These are phyloP conservation scores for Jacaranda mimosifolia DNA, from an alignment of 257 asterid genomes.

Conservation along the genomic window DNA sequence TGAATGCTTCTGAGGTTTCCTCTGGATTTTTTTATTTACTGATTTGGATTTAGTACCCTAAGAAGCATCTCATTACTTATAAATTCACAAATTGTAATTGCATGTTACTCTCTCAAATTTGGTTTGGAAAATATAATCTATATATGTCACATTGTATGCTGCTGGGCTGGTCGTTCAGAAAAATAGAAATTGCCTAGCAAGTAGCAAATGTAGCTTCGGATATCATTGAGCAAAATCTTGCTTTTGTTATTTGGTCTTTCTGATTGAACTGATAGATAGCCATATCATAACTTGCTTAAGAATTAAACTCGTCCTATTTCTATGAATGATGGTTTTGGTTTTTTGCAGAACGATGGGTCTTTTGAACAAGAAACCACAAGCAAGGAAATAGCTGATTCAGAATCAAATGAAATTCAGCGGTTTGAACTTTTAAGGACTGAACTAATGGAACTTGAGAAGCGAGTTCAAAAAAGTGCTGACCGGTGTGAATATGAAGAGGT, in stretches of 20 bases:
- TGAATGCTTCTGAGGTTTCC: conserved; percentile 22
- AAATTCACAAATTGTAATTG: conserved; percentile 12
- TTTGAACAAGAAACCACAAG: conserved; percentile 52
- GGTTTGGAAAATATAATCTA: conserved; percentile 27
- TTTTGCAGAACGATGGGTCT: conserved; percentile 57
- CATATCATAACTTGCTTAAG: neutral
- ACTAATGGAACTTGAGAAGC: conserved; percentile 88
- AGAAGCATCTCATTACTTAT: neutral
- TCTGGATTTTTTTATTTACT: conserved; percentile 24
- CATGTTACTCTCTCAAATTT: conserved; percentile 20
- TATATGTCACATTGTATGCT: neutral
- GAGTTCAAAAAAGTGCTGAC: conserved; percentile 85
- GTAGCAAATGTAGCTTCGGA: conserved; percentile 9
- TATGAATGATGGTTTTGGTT: conserved; percentile 19
- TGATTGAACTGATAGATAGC: conserved; percentile 2
- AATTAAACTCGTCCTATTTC: neutral
- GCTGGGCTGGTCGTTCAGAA: conserved; percentile 19
- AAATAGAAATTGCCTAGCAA: conserved; percentile 8
- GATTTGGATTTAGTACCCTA: conserved; percentile 13
- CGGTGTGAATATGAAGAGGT: conserved; percentile 73
- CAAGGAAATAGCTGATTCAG: conserved; percentile 53
- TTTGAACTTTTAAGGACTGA: conserved; percentile 82
- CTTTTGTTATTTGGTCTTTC: conserved; percentile 24
- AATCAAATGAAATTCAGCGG: conserved; percentile 74
- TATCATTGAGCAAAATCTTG: conserved; percentile 13